phyloP scores from a whole-genome alignment of 176 grass and related monocot genomes.

The Dactylis glomerata region DNA sequence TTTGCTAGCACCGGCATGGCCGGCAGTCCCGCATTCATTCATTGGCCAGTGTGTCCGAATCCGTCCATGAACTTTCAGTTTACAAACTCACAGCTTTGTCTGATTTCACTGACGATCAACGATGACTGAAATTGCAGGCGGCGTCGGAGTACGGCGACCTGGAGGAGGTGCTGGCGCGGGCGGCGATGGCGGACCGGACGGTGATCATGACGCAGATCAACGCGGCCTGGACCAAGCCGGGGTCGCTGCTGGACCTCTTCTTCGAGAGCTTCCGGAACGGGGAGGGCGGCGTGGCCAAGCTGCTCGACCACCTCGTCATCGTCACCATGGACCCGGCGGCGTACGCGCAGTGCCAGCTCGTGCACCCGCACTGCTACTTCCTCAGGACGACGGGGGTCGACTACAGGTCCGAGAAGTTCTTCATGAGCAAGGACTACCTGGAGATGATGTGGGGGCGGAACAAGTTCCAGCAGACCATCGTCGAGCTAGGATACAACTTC shows the following conservation, averaged over 20 bases:
- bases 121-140: neutral
- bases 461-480: slow-evolving; percentile 73
- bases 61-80: neutral
- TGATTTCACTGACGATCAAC: neutral
- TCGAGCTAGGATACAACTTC: slow-evolving; percentile 86
- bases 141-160: slow-evolving; percentile 51
- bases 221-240: slow-evolving; percentile 65
- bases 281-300: slow-evolving; percentile 47
- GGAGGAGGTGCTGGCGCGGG: slow-evolving; percentile 54
- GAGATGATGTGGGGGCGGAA: slow-evolving; percentile 91
- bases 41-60: neutral
- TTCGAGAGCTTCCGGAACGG: slow-evolving; percentile 79
- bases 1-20: neutral
- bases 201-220: slow-evolving; percentile 96
- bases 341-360: slow-evolving; percentile 55
- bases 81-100: neutral
- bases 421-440: slow-evolving; percentile 93
- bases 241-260: slow-evolving; percentile 89
- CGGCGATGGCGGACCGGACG: slow-evolving; percentile 68
- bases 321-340: slow-evolving; percentile 87
- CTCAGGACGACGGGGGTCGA: slow-evolving; percentile 52
- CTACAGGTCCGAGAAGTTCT: slow-evolving; percentile 72
- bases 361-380: slow-evolving; percentile 86
- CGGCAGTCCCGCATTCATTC: neutral
- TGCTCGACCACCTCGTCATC: slow-evolving; percentile 83